Evolutionary conservation across 768 basidiomycete genomes (phyloP), one percentile per base, ranked within the genome.

Genomic region (Termitomyces sp.): DNA sequence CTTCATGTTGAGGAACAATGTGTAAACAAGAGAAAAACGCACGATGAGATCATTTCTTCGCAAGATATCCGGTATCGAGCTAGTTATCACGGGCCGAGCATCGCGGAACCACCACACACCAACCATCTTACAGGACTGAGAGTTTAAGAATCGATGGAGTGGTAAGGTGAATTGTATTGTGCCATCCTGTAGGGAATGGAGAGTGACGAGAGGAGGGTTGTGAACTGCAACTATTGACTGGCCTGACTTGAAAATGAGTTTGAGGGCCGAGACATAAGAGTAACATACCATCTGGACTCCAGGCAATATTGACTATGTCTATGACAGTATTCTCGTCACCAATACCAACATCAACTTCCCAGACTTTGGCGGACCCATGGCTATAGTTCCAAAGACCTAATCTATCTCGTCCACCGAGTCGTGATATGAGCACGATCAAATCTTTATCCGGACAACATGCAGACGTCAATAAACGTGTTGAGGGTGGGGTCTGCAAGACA

Each of bases 371-470:
- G n/a, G 83, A 73, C 18, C 91, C 90, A 62, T 88, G 85, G 69
- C 86, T 82, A 64, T 74, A 76, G 52, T 90, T 92, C 89, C 89
- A 94, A 37, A 94, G 76, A 62, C 85, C 84, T 66, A 93, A 70
- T 59, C 84, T 80, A 66, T 91, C 89, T 61, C 81, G 80, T 33
- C 84, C 84, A 33, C 85, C 88, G 26, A 87, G 74, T 30, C 84
- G 81, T 57, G 86, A 85, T 50, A 92, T 74, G 8, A 91, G 73
- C 27, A 86, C 75, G 4, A 92, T 72, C 42, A 93, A 76, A 70
- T 93, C 91, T 69, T 93, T 93, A 74, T 93, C 91, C 9, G 91
- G 90, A 69, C 91, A 91, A 65, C 91, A 92, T 47, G 91, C 83
- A 22, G 85, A 80, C 10, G 75, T 57, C 26, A 89, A 71, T 32